Percentiles rank a stretch among this genome's conserved stretches.
phyloP scores from a whole-genome alignment of 768 basidiomycete genomes.

The Neoboletus subvelutipes region DNA sequence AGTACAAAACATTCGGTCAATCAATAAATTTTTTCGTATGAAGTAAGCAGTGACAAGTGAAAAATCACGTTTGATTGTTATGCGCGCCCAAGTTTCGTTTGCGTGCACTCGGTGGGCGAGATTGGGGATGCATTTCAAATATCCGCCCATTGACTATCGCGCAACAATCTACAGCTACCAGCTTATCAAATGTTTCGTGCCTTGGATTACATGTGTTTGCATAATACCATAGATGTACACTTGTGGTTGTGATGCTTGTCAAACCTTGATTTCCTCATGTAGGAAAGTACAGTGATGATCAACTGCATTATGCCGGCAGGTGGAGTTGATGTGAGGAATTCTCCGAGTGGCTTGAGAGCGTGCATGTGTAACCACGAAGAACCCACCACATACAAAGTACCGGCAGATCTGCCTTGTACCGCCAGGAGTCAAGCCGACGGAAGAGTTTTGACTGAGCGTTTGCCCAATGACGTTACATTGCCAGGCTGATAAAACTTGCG shows the following conservation, averaged over 20 bases:
- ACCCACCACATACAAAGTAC: not conserved
- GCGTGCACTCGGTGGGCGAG: not conserved
- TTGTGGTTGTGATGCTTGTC: not conserved
- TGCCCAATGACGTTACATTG: not conserved
- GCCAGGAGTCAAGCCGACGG: not conserved
- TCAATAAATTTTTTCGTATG: not conserved
- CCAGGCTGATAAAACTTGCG: not conserved
- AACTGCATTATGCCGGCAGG: not conserved
- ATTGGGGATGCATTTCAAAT: not conserved
- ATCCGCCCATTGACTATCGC: not conserved
- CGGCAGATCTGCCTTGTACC: not conserved
- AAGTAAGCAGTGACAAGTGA: not conserved
- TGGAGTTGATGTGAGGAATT: not conserved
- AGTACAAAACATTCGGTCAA: not conserved
- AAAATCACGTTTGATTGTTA: not conserved
- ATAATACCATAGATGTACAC: not conserved
- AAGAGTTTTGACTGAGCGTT: not conserved
- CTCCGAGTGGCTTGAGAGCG: not conserved
- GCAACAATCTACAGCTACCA: not conserved
- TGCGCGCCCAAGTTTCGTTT: not conserved
- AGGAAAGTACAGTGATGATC: not conserved
- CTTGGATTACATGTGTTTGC: not conserved
- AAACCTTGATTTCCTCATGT: not conserved
- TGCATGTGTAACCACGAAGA: not conserved
- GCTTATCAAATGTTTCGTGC: not conserved